phyloP scores from a whole-genome alignment of 2,329 filamentous ascomycete genomes.

The Ramularia collo-cygni region DNA sequence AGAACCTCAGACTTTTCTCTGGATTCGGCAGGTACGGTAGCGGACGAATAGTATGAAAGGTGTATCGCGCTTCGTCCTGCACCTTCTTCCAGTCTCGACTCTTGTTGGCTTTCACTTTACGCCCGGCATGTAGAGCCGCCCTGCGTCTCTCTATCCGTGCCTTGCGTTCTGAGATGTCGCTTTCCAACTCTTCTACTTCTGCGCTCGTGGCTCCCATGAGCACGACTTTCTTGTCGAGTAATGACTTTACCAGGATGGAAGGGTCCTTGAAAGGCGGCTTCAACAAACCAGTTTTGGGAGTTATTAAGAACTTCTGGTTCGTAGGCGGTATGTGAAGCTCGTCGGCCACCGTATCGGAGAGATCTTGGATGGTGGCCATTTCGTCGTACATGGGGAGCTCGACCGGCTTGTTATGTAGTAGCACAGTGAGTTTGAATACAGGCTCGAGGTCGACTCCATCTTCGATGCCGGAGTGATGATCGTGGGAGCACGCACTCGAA shows the following conservation, averaged over 20 bases:
- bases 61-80: constrained; percentile 62
- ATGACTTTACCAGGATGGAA: constrained; percentile 41
- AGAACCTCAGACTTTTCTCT: constrained; percentile 60
- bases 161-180: constrained; percentile 44
- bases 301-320: constrained; percentile 62
- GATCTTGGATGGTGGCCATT: constrained; percentile 49
- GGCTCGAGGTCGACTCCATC: constrained; percentile 12
- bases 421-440: constrained; percentile 42
- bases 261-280: constrained; percentile 59
- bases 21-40: constrained; percentile 72
- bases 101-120: constrained; percentile 28
- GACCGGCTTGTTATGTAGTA: constrained; percentile 49
- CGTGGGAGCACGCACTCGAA: constrained; percentile 8
- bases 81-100: constrained; percentile 41
- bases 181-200: constrained; percentile 52
- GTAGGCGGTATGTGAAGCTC: constrained; percentile 52
- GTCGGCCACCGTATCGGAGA: constrained; percentile 52
- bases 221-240: constrained; percentile 54
- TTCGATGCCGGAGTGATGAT: constrained; percentile 8
- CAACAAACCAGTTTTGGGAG: constrained; percentile 58
- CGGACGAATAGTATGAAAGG: constrained; percentile 70
- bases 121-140: constrained; percentile 34
- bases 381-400: constrained; percentile 39
- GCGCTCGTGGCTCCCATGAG: constrained; percentile 57
- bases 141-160: constrained; percentile 39